Evolutionary conservation across 2,329 filamentous ascomycete genomes (phyloP), one percentile per base, ranked within the genome.

Genomic region (Neonectria coccinea): DNA sequence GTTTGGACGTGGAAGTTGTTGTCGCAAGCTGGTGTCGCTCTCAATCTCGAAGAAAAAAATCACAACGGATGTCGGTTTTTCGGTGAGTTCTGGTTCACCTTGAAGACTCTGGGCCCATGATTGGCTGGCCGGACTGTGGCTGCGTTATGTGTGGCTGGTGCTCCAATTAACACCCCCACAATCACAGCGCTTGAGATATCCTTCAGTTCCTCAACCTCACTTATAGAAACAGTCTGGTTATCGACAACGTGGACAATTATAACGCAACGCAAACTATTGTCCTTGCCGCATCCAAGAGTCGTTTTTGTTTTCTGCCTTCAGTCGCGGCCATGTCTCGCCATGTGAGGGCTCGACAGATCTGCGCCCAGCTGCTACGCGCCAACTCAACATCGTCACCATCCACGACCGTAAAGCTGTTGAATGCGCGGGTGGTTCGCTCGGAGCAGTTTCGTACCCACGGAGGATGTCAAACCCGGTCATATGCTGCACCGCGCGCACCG

Each of bases 41-140:
- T 41, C 25, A 41, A 39, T 52, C 47, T 44, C 14, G 12, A 29
- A 50, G 59, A 58, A 61, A 67, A 65, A 65, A 57, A 65, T 67
- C 12, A 51, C 36, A 42, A 52, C 52, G 59, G 59, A 67, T 53
- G 63, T 63, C 62, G 54, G 57, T 62, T 67, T 72, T 69, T 70
- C 62, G 65, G 53, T 56, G 65, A 64, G 39, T 41, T 11, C 50
- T 22, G 25, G 45, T 41, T 68, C 58, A 66, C 61, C 58, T 57
- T 42, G 27, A 27, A 18, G 29, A 14, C 31, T 42, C 20, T n/a
- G n/a, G 47, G 39, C 12, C 33, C 25, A 2, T 74, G 69, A 74
- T 74, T 74, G 72, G 72, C 27, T 16, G 2, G 29, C 4, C 31
- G 18, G 11, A 12, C 31, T 54, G 41, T 57, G 56, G 64, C 64